Percentiles rank a stretch among this genome's conserved stretches.
These are phyloP conservation scores for Amanita molliuscula DNA, from an alignment of 768 basidiomycete species.

Conservation along the genomic window DNA sequence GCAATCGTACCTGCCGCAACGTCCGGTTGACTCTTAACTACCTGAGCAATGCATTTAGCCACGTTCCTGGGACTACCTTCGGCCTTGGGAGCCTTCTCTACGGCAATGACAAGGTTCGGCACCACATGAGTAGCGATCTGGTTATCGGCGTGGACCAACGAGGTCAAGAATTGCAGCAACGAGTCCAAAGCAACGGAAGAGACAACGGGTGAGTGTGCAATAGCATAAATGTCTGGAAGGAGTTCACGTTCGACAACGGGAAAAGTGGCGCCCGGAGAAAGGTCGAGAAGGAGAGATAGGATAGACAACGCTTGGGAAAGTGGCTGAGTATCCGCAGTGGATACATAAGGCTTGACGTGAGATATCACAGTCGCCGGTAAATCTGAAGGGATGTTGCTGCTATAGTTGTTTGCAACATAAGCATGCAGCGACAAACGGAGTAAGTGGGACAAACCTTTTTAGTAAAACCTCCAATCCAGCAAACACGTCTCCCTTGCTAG, in stretches of 20 bases:
- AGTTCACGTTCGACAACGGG: slow-evolving; percentile 67
- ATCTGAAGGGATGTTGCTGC: slow-evolving; percentile 36
- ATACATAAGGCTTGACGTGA: slow-evolving; percentile 69
- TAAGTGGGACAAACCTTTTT: slow-evolving; percentile 35
- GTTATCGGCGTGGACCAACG: slow-evolving; percentile 73
- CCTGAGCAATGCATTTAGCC: slow-evolving; percentile 76
- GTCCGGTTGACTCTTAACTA: slow-evolving; percentile 59
- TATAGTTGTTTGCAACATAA: slow-evolving; percentile 19
- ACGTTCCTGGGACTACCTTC: slow-evolving; percentile 60
- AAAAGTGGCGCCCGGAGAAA: slow-evolving; percentile 59
- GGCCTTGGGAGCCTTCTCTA: slow-evolving; percentile 52
- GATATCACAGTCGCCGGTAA: slow-evolving; percentile 55
- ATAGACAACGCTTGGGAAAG: slow-evolving; percentile 64
- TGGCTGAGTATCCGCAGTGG: slow-evolving; percentile 66
- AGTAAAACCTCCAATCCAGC: slow-evolving; percentile 64
- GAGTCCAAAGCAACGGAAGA: slow-evolving; percentile 74
- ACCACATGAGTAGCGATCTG: slow-evolving; percentile 79
- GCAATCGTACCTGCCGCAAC: slow-evolving; percentile 79
- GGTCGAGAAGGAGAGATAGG: slow-evolving; percentile 56
- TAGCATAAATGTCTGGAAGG: slow-evolving; percentile 51
- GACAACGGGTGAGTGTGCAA: slow-evolving; percentile 72
- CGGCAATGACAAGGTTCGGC: slow-evolving; percentile 56
- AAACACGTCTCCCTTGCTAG: slow-evolving; percentile 75
- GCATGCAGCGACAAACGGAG: not conserved
- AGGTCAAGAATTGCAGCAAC: slow-evolving; percentile 71